Conservation (phyloP, 2,329 filamentous ascomycete species). For the Fusarium sororula region DNA sequence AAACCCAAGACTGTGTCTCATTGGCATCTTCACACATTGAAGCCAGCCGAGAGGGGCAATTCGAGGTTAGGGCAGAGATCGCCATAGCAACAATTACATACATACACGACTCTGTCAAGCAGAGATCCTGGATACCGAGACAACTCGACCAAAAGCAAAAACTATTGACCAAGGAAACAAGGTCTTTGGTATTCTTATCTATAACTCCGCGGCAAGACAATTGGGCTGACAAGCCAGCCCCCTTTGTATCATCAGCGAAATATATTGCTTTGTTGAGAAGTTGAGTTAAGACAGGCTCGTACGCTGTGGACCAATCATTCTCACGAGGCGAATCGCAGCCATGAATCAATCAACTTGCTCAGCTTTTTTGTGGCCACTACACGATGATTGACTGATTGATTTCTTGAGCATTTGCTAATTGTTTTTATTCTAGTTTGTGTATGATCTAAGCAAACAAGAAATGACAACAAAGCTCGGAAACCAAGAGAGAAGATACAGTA, state of each 20-base stretch:
- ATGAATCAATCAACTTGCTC: not conserved
- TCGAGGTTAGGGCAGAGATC: conserved; percentile 11
- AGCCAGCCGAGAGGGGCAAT: not conserved
- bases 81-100: not conserved
- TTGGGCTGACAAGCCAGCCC: not conserved
- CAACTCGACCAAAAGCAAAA: conserved; percentile 2
- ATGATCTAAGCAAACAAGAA: not conserved
- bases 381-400: not conserved
- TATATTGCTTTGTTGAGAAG: conserved; percentile 19
- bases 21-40: not conserved
- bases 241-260: not conserved
- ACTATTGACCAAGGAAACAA: not conserved
- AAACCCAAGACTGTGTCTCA: not conserved
- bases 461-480: not conserved
- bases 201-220: not conserved
- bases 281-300: not conserved
- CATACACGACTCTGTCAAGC: not conserved
- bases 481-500: not conserved
- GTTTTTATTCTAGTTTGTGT: not conserved
- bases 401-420: not conserved
- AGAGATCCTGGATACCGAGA: not conserved
- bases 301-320: conserved; percentile 17
- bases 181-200: not conserved
- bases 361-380: not conserved
- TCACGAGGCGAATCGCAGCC: conserved; percentile 7